Conservation (phyloP, 352 stramenopile genomes). For the Peronospora destructor region DNA sequence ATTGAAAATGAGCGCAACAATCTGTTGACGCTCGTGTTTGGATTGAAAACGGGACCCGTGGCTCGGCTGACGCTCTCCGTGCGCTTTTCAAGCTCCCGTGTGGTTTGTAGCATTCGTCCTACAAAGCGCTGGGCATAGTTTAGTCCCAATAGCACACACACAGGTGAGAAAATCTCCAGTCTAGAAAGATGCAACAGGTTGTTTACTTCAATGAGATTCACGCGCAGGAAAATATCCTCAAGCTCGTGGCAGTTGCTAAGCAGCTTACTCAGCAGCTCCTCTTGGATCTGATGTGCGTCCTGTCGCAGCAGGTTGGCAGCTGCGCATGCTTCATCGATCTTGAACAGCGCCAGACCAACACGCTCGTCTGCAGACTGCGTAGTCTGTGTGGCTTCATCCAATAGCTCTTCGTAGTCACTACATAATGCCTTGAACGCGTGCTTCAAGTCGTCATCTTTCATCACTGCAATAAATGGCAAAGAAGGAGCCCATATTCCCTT, state of each 20-base stretch:
- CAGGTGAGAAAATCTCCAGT: neutral
- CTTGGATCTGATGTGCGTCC: conserved; percentile 43
- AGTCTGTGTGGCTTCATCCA: conserved; percentile 51
- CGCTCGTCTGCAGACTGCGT: conserved; percentile 60
- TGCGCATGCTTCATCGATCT: conserved; percentile 68
- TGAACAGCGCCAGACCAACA: conserved; percentile 72
- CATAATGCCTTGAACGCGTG: conserved; percentile 53
- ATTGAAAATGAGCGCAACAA: conserved; percentile 56
- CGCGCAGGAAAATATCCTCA: conserved; percentile 67
- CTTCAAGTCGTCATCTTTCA: conserved; percentile 35
- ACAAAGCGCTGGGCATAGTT: conserved; percentile 44
- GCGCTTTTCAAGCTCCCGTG: conserved; percentile 58
- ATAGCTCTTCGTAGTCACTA: conserved; percentile 57
- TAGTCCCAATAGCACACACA: conserved; percentile 3
- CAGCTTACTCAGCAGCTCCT: conserved; percentile 47
- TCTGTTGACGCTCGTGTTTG: conserved; percentile 46
- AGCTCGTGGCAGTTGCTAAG: conserved; percentile 65
- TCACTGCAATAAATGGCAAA: neutral
- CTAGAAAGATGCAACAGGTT: neutral
- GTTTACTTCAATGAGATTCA: conserved; percentile 69
- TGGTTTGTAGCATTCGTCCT: conserved; percentile 41
- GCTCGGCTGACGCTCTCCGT: conserved; percentile 46
- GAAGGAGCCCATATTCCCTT: neutral
- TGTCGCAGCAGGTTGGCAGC: conserved; percentile 42
- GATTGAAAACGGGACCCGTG: conserved; percentile 55